These are phyloP conservation scores for Kwoniella sp. DNA, from an alignment of 768 basidiomycete genomes.

Conservation along the genomic window DNA sequence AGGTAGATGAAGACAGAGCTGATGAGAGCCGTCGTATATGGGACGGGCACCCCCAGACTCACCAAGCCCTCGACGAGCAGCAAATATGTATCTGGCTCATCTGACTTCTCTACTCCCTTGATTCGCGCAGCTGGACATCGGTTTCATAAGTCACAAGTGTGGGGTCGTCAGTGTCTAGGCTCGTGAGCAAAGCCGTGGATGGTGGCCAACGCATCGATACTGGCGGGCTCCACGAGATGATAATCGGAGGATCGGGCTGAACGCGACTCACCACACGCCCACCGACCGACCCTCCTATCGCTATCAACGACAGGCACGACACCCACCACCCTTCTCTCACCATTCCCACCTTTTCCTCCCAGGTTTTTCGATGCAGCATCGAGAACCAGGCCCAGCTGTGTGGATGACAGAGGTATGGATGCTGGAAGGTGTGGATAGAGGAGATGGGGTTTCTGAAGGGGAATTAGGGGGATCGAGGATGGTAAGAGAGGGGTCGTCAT, in stretches of 20 bases:
- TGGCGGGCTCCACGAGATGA: too few species aligned
- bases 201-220: too few species aligned
- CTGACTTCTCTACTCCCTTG: constrained; percentile 30
- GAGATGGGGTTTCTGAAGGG: constrained; percentile 70
- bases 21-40: too few species aligned
- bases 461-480: constrained; percentile 65
- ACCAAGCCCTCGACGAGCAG: constrained; percentile 40
- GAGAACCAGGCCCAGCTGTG: constrained; percentile 65
- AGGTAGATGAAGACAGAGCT: too few species aligned
- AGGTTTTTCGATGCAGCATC: constrained; percentile 70
- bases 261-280: constrained; percentile 41
- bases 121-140: constrained; percentile 37
- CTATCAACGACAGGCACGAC: constrained; percentile 44
- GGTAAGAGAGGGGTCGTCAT: constrained; percentile 54
- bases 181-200: too few species aligned
- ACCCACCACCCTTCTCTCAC: constrained; percentile 25
- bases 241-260: background rate
- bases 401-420: constrained; percentile 66
- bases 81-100: constrained; percentile 25
- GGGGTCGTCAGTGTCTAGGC: too few species aligned
- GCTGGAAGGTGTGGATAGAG: constrained; percentile 73
- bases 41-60: too few species aligned
- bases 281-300: constrained; percentile 46
- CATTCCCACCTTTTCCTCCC: constrained; percentile 53
- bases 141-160: too few species aligned